These are phyloP conservation scores for Halenospora varia DNA, from an alignment of 495 filamentous ascomycete genomes.

Conservation along the genomic window DNA sequence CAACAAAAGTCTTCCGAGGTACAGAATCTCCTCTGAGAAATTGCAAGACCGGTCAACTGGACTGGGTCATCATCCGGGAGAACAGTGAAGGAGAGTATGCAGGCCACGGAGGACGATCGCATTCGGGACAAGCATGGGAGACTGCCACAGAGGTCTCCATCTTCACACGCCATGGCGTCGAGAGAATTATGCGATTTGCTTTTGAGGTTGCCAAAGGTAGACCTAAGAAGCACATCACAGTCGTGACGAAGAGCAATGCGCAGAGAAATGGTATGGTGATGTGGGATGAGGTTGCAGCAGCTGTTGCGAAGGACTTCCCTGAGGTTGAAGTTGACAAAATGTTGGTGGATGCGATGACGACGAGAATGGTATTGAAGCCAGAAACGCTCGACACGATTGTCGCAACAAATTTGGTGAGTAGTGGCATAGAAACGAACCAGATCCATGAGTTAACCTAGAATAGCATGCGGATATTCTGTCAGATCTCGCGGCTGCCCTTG, in stretches of 20 bases:
- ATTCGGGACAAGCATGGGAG: slow-evolving; percentile 46
- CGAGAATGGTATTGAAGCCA: slow-evolving; percentile 51
- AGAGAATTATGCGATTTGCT: slow-evolving; percentile 53
- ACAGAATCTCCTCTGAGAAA: slow-evolving; percentile 45
- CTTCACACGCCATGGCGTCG: slow-evolving; percentile 49
- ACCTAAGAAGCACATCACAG: slow-evolving; percentile 47
- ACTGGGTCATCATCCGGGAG: slow-evolving; percentile 56
- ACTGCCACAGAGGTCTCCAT: slow-evolving; percentile 51
- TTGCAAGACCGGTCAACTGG: slow-evolving; percentile 37
- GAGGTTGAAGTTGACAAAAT: slow-evolving; percentile 53
- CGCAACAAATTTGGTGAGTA: slow-evolving; percentile 53
- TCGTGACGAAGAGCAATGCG: slow-evolving; percentile 57
- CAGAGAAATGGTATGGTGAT: slow-evolving; percentile 55
- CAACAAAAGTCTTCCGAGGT: slow-evolving; percentile 45
- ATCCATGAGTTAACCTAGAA: no score
- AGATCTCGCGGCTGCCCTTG: slow-evolving; percentile 76
- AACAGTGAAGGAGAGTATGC: slow-evolving; percentile 57
- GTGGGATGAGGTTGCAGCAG: slow-evolving; percentile 50
- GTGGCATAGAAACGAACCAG: no score
- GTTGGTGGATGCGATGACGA: slow-evolving; percentile 58
- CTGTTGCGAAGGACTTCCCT: slow-evolving; percentile 40
- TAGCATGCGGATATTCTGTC: slow-evolving; percentile 55
- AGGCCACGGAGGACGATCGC: slow-evolving; percentile 51
- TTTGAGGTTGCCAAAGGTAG: slow-evolving; percentile 47
- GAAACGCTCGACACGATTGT: slow-evolving; percentile 52